Conservation (phyloP, 1,284 basidiomycete species). For the Omphalotus olearius region DNA sequence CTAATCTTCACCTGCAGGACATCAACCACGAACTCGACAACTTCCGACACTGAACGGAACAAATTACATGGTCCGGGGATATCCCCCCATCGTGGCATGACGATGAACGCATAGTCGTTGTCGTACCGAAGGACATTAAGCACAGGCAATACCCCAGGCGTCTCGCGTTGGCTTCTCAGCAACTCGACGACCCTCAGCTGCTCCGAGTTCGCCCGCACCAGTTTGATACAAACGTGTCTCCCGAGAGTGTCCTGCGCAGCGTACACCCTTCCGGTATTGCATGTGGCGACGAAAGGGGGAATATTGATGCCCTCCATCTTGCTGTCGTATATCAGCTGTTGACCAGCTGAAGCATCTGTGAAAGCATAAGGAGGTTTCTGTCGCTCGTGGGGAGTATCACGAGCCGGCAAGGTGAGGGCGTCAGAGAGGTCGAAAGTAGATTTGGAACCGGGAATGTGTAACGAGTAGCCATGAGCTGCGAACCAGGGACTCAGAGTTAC, state of each 20-base stretch:
- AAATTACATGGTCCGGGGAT: conserved; percentile 7
- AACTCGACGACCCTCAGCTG: conserved; percentile 5
- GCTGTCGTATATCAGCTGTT: background rate
- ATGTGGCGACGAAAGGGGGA: conserved; percentile 7
- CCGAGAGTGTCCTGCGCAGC: conserved; percentile 7
- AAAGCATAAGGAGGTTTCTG: conserved; percentile 4
- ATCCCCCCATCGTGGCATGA: conserved; percentile 12
- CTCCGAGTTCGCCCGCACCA: conserved; percentile 4
- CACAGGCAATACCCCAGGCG: conserved; percentile 7
- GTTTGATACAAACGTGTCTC: conserved; percentile 9
- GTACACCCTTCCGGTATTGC: conserved; percentile 9
- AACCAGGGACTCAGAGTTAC: conserved; percentile 8
- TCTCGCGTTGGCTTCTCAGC: background rate
- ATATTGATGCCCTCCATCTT: background rate
- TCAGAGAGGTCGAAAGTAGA: conserved; percentile 2
- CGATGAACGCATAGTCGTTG: conserved; percentile 7
- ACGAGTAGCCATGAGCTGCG: background rate
- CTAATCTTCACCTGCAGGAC: conserved; percentile 1
- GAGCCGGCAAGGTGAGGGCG: conserved; percentile 2
- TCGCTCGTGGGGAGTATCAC: background rate
- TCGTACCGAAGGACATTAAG: conserved; percentile 10
- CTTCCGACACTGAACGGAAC: conserved; percentile 3
- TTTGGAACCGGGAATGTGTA: conserved; percentile 6
- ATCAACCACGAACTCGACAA: conserved; percentile 4
- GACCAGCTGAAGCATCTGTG: background rate